These are phyloP conservation scores for Suillus tomentosus DNA, from an alignment of 768 basidiomycete species.

Conservation along the genomic window DNA sequence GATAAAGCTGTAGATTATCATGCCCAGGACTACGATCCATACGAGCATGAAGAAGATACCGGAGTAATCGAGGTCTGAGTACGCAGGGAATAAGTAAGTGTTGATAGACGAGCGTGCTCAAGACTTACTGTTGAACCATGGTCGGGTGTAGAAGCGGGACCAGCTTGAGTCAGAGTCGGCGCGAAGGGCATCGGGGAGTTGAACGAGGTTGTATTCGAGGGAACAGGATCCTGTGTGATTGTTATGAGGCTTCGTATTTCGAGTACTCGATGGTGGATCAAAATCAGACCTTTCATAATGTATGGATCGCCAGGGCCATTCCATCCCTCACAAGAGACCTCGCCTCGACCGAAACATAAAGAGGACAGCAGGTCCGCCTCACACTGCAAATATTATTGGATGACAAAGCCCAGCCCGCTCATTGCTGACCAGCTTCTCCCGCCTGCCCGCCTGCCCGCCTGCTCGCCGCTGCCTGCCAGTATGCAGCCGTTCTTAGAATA, in stretches of 20 bases:
- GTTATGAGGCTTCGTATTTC: too few relatives aligned
- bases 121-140: constrained; percentile 28
- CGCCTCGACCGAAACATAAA: constrained; percentile 80
- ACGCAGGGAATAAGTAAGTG: constrained; percentile 4
- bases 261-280: too few relatives aligned
- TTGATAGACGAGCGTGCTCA: not conserved
- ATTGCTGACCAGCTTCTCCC: too few relatives aligned
- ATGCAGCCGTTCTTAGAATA: not conserved
- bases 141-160: constrained; percentile 16
- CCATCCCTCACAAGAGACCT: constrained; percentile 93
- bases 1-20: constrained; percentile 61
- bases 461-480: too few relatives aligned
- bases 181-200: constrained; percentile 17
- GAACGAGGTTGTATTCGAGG: too few relatives aligned
- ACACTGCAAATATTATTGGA: constrained; percentile 53
- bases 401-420: too few relatives aligned
- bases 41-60: constrained; percentile 55
- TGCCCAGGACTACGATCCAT: constrained; percentile 53
- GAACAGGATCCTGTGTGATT: too few relatives aligned
- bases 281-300: too few relatives aligned
- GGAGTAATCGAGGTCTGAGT: constrained; percentile 47
- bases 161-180: constrained; percentile 19
- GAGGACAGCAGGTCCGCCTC: constrained; percentile 86
- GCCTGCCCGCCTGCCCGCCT: too few relatives aligned
- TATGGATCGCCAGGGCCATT: constrained; percentile 25